phyloP scores from a whole-genome alignment of 164 flowering plant species.

The Brasenia schreberi region DNA sequence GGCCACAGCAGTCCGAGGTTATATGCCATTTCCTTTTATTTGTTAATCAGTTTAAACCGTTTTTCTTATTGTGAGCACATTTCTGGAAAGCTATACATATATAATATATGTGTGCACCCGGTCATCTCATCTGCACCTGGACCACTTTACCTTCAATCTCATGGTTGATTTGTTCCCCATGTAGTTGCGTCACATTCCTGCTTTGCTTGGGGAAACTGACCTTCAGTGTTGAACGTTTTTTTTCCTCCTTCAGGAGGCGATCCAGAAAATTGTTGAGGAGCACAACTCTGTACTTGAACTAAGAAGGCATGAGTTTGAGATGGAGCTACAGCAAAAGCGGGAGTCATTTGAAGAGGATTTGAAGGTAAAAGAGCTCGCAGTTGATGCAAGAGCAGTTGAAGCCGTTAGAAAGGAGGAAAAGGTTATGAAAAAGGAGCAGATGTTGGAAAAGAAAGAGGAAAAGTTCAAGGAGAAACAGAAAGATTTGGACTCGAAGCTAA shows the following conservation, averaged over 20 bases:
- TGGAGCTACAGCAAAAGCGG: conserved; percentile 52
- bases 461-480: conserved; percentile 70
- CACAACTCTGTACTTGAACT: conserved; percentile 34
- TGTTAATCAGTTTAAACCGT: too few species aligned
- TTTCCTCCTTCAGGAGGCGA: conserved; percentile 34
- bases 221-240: too few species aligned
- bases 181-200: too few species aligned
- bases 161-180: too few species aligned
- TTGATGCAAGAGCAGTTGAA: conserved; percentile 41
- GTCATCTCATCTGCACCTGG: too few species aligned
- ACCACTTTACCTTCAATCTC: too few species aligned
- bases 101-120: too few species aligned
- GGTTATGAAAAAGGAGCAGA: conserved; percentile 47
- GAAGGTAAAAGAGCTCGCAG: conserved; percentile 20
- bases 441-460: conserved; percentile 49
- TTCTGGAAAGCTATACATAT: too few species aligned
- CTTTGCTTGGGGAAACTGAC: too few species aligned
- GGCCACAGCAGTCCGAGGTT: too few species aligned
- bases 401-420: conserved; percentile 49
- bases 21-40: too few species aligned
- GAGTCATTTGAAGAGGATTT: conserved; percentile 44
- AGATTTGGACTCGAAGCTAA: conserved; percentile 42
- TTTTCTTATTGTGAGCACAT: too few species aligned
- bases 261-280: conserved; percentile 58
- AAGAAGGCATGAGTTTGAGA: conserved; percentile 40